A percentile compares a stretch with the other conserved stretches of the same genome.
Evolutionary conservation across 768 basidiomycete genomes (phyloP).

Genomic region (Brasilioporus rufonigricans): DNA sequence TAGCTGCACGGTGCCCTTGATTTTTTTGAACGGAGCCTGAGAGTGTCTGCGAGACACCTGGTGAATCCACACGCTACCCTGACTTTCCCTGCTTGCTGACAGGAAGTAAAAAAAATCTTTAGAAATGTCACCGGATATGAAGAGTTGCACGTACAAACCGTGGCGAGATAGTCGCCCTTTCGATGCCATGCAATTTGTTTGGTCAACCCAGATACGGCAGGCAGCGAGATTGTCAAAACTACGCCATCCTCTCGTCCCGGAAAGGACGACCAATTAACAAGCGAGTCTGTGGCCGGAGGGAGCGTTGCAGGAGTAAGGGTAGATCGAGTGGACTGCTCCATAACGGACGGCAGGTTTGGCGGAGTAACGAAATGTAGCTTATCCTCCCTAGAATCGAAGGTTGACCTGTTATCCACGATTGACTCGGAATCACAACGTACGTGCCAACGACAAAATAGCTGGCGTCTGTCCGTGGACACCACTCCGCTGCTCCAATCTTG

Average conservation of each 20-base stretch:
- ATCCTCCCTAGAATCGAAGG: conserved; percentile 60
- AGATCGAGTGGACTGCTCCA: conserved; percentile 58
- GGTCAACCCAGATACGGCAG: conserved; percentile 63
- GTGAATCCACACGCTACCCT: conserved; percentile 92
- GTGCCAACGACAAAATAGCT: conserved; percentile 75
- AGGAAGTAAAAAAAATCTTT: conserved; percentile 5
- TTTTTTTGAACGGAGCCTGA: conserved; percentile 96
- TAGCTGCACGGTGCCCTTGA: conserved; percentile 85
- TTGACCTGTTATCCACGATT: conserved; percentile 8
- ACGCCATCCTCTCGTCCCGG: conserved; percentile 49
- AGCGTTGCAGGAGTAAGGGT: conserved; percentile 63
- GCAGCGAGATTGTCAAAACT: conserved; percentile 60
- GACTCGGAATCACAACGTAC: conserved; percentile 47
- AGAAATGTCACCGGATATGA: conserved; percentile 4
- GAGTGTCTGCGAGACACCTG: conserved; percentile 92
- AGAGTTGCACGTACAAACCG: conserved; percentile 73
- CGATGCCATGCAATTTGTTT: conserved; percentile 91
- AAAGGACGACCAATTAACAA: conserved; percentile 67
- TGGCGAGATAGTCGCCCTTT: conserved; percentile 92
- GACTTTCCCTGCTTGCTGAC: conserved; percentile 62
- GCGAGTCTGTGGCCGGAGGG: conserved; percentile 58
- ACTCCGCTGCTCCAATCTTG: conserved; percentile 83
- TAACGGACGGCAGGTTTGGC: conserved; percentile 63
- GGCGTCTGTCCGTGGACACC: conserved; percentile 88
- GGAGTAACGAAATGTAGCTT: conserved; percentile 77